These are phyloP conservation scores for Rubroboletus satanas DNA, from an alignment of 768 basidiomycete genomes.

Conservation along the genomic window DNA sequence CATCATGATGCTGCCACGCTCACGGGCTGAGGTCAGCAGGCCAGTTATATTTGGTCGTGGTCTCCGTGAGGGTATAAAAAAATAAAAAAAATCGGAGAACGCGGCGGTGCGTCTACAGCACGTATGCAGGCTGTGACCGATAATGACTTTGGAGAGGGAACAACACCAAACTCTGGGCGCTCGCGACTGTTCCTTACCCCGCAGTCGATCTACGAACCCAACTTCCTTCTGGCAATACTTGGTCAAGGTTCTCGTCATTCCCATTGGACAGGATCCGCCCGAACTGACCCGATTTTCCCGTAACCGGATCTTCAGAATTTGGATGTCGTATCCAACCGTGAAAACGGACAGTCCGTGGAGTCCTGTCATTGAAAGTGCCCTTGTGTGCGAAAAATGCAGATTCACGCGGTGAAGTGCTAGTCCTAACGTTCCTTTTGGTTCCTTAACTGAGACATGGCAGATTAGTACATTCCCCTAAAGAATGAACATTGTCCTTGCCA, in stretches of 20 bases:
- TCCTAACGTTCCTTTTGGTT: slow-evolving; percentile 7
- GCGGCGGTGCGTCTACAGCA: not conserved
- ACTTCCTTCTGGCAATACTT: not conserved
- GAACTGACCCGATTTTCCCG: slow-evolving; percentile 14
- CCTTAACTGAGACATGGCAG: slow-evolving; percentile 22
- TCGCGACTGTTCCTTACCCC: slow-evolving; percentile 10
- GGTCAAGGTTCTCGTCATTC: slow-evolving; percentile 1
- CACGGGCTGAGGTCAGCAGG: slow-evolving; percentile 1
- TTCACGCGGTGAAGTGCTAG: slow-evolving; percentile 22
- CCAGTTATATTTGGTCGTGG: slow-evolving; percentile 12
- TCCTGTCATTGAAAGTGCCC: not conserved
- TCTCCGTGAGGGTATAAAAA: not conserved
- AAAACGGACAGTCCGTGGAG: slow-evolving; percentile 11
- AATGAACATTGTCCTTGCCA: slow-evolving; percentile 29
- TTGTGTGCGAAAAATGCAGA: slow-evolving; percentile 15
- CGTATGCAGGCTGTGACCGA: not conserved
- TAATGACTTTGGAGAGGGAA: not conserved
- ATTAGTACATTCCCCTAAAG: slow-evolving; percentile 16
- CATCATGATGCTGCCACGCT: not conserved
- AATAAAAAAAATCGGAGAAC: not conserved
- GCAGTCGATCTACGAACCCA: slow-evolving; percentile 6
- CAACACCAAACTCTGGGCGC: not conserved
- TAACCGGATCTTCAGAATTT: slow-evolving; percentile 23
- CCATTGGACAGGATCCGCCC: slow-evolving; percentile 23
- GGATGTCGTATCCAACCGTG: slow-evolving; percentile 3